Evolutionary conservation across 495 filamentous ascomycete genomes (phyloP), one percentile per base, ranked within the genome.

Genomic region (Baudoinia panamericana): DNA sequence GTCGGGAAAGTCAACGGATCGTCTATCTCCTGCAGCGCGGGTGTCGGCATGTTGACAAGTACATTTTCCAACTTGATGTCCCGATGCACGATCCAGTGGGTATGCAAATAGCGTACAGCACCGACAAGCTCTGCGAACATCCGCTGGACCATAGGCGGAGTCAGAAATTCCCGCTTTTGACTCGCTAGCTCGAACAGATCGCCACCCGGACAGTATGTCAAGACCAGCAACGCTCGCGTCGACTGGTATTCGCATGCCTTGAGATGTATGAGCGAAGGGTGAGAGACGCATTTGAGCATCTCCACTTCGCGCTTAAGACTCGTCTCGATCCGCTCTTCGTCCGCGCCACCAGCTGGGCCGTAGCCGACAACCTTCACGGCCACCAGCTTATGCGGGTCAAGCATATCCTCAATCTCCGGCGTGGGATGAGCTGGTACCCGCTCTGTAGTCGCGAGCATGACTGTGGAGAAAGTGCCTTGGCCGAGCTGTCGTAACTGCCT

Each of bases 11-110:
- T 73, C 27, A 70, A 61, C 72, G 80, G 88, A 54, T 86, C 65
- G 28, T 56, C 39, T 27, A 63, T 46, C 10, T 60, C 52, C 8
- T 66, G 57, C 45, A 83, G 63, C 3, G 63, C 59, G 30, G 65
- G 44, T 10, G 67, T 66, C 0, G 82, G 71, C 37, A 90, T 64
- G 54, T 93, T 94, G 48, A 96, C 76, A 18, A 97, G 74, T 34
- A 94, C 82, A 56, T 97, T 97, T 64, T 97, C 90, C 34, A 97
- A 75, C 61, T 97, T 97, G 55, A 97, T 92, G 61, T 97, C 90
- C 19, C 90, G 76, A 55, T 97, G 90, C 29, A 94, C 88, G 48
- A 97, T 94, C 51, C 71, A 80, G 52, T 82, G 58, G 21, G 67
- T 65, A 61, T 97, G 90, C 22, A 97, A 66, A 67, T 95, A 93